Conservation (phyloP, 1,284 basidiomycete species). For the Crepidotus sp. region DNA sequence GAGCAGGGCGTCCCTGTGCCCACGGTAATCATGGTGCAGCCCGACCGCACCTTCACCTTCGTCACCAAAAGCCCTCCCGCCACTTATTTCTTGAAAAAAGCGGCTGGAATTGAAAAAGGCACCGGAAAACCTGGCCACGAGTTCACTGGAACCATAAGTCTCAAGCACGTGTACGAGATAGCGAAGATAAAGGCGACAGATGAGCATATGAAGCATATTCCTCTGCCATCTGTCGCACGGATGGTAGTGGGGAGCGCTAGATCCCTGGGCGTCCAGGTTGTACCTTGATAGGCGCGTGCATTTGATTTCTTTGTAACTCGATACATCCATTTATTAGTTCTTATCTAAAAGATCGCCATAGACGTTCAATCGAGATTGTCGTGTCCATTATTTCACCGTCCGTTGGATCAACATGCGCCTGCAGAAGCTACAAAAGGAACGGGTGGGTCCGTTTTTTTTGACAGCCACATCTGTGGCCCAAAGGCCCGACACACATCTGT, state of each 20-base stretch:
- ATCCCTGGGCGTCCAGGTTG: conserved; percentile 80
- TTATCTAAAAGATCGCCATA: conserved; percentile 5
- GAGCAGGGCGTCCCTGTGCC: conserved; percentile 84
- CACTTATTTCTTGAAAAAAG: conserved; percentile 89
- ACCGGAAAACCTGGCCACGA: conserved; percentile 73
- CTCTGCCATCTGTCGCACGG: conserved; percentile 80
- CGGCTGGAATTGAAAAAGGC: conserved; percentile 87
- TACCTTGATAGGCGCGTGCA: conserved; percentile 48
- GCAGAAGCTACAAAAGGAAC: conserved; percentile 9
- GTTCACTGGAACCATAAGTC: conserved; percentile 71
- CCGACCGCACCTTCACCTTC: conserved; percentile 94
- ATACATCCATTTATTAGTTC: background rate
- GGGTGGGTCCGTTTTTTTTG: conserved; percentile 17
- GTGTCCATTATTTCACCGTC: conserved; percentile 2
- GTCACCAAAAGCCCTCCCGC: conserved; percentile 85
- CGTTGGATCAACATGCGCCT: conserved; percentile 15
- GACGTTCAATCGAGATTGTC: conserved; percentile 5
- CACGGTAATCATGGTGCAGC: conserved; percentile 85
- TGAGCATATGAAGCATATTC: conserved; percentile 76
- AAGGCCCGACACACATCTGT: no score
- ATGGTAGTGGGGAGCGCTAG: conserved; percentile 80
- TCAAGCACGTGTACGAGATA: conserved; percentile 99
- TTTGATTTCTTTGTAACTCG: background rate
- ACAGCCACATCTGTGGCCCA: conserved; percentile 14
- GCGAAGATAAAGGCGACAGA: conserved; percentile 95